Evolutionary conservation across 306 rosid genomes (phyloP).

Genomic region (apple (Malus domestica)): ASM211411v1 NC_041794.1:7953501-7954000

Average conservation of each 20-base stretch:
- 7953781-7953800: conserved; percentile 92
- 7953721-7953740: conserved; percentile 54
- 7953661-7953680: conserved; percentile 44
- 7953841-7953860: conserved; percentile 89
- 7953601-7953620: conserved; percentile 79
- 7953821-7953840: conserved; percentile 52
- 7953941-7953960: conserved; percentile 78
- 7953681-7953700: conserved; percentile 40
- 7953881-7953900: conserved; percentile 63
- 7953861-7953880: conserved; percentile 72
- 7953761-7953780: conserved; percentile 68
- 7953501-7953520: conserved; percentile 4
- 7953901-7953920: conserved; percentile 36
- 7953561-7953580: conserved; percentile 88
- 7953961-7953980: conserved; percentile 91
- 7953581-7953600: conserved; percentile 81
- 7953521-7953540: conserved; percentile 2
- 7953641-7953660: conserved; percentile 83
- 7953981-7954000: conserved; percentile 21
- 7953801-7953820: conserved; percentile 55
- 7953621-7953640: conserved; percentile 75
- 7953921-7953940: conserved; percentile 54
- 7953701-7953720: conserved; percentile 51
- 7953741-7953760: conserved; percentile 27
- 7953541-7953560: not conserved